Evolutionary conservation across 805 yeast genomes (phyloP).

Genomic region (Tetrapisispora phaffii): DNA sequence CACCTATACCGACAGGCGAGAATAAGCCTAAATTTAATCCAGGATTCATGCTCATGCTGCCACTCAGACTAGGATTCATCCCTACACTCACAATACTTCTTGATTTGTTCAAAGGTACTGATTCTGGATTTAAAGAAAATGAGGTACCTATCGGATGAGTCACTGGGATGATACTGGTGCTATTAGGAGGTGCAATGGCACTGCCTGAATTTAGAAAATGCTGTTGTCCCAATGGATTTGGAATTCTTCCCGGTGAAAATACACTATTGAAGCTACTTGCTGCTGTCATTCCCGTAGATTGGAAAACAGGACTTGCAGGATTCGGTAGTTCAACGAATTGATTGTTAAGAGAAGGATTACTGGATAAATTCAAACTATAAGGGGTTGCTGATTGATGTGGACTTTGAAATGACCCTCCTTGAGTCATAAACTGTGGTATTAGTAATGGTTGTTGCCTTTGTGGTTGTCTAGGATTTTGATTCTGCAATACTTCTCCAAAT

Average conservation of each 20-base stretch:
- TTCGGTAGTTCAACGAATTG: slow-evolving; percentile 1
- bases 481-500: not conserved
- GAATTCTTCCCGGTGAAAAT: slow-evolving; percentile 9
- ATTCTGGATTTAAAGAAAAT: slow-evolving; percentile 3
- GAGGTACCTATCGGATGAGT: not conserved
- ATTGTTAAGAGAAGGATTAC: not conserved
- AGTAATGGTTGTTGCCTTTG: slow-evolving; percentile 2
- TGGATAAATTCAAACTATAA: not conserved
- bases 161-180: slow-evolving; percentile 3
- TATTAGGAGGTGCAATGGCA: slow-evolving; percentile 1
- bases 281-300: slow-evolving; percentile 9
- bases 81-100: slow-evolving; percentile 4
- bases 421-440: slow-evolving; percentile 4
- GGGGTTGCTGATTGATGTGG: not conserved
- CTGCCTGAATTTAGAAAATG: slow-evolving; percentile 2
- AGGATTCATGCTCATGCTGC: not conserved
- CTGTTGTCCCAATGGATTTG: slow-evolving; percentile 1
- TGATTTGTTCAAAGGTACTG: slow-evolving; percentile 10
- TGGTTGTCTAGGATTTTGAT: slow-evolving; percentile 2
- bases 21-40: slow-evolving; percentile 11
- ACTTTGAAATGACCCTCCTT: not conserved
- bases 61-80: slow-evolving; percentile 3
- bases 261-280: slow-evolving; percentile 7
- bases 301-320: slow-evolving; percentile 4
- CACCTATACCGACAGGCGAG: slow-evolving; percentile 27